Evolutionary conservation across 306 rosid species (phyloP).

Genomic region (Trifolium pratense): DNA sequence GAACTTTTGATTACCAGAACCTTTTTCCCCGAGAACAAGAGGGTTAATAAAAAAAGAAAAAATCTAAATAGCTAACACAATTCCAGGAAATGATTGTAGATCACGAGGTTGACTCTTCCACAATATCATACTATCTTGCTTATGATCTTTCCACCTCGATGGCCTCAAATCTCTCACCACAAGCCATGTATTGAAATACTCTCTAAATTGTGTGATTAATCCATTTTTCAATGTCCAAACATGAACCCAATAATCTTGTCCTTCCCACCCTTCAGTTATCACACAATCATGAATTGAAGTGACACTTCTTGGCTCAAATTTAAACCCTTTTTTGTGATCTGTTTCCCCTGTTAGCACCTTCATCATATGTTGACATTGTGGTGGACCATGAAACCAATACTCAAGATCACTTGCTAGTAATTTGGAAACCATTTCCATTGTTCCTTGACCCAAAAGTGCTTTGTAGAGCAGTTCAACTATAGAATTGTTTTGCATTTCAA

Average conservation of each 20-base stretch:
- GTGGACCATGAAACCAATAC: conserved; percentile 99
- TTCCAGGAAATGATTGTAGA: conserved; percentile 72
- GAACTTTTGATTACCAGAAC: too few species aligned
- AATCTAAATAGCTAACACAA: too few species aligned
- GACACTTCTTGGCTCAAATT: conserved; percentile 71
- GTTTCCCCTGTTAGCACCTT: conserved; percentile 74
- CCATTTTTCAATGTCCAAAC: conserved; percentile 84
- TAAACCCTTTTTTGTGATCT: conserved; percentile 52
- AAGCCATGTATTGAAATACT: conserved; percentile 94
- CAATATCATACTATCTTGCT: conserved; percentile 48
- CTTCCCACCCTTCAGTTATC: conserved; percentile 90
- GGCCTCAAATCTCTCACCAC: conserved; percentile 76
- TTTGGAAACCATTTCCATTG: conserved; percentile 48
- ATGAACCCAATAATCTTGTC: conserved; percentile 86
- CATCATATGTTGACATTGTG: conserved; percentile 91
- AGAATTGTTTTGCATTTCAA: conserved; percentile 53
- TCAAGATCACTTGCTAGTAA: conserved; percentile 75
- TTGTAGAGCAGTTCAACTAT: conserved; percentile 63
- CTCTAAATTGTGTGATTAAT: conserved; percentile 70
- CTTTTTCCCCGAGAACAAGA: too few species aligned
- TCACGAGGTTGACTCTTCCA: conserved; percentile 95
- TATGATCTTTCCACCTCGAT: conserved; percentile 45
- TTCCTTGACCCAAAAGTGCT: conserved; percentile 55
- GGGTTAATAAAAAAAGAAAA: too few species aligned
- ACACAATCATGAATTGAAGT: conserved; percentile 62